These are phyloP conservation scores for Hymenoscyphus albidus DNA, from an alignment of 2,329 filamentous ascomycete genomes.

Conservation along the genomic window DNA sequence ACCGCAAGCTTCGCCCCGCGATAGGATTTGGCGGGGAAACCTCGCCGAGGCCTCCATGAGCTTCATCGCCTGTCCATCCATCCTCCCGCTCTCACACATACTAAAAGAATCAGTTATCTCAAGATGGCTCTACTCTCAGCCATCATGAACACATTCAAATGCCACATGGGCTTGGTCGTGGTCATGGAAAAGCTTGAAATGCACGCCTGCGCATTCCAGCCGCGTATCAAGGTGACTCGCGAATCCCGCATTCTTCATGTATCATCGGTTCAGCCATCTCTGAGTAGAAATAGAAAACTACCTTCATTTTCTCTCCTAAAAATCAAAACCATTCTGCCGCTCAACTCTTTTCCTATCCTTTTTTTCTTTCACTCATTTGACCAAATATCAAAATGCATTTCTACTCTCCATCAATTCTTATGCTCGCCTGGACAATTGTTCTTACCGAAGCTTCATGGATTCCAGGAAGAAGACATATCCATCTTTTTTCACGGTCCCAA, in stretches of 20 bases:
- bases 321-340: neutral
- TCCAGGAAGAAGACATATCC: neutral
- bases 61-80: neutral
- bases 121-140: neutral
- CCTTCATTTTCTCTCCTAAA: neutral
- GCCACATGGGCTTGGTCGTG: neutral
- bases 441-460: neutral
- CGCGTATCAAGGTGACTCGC: neutral
- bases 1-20: neutral
- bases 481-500: neutral
- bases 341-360: neutral
- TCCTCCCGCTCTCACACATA: neutral
- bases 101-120: too few species aligned
- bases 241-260: neutral
- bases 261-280: conserved; percentile 4
- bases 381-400: neutral
- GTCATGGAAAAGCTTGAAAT: neutral
- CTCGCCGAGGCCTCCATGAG: neutral
- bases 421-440: conserved; percentile 8
- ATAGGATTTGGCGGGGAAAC: neutral
- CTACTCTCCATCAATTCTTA: conserved; percentile 10
- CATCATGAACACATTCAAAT: neutral
- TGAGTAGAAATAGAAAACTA: neutral
- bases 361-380: neutral
- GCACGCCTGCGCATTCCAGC: conserved; percentile 9